phyloP scores from a whole-genome alignment of 1,139 yeast genomes.

The Scheffersomyces illinoinensis region DNA sequence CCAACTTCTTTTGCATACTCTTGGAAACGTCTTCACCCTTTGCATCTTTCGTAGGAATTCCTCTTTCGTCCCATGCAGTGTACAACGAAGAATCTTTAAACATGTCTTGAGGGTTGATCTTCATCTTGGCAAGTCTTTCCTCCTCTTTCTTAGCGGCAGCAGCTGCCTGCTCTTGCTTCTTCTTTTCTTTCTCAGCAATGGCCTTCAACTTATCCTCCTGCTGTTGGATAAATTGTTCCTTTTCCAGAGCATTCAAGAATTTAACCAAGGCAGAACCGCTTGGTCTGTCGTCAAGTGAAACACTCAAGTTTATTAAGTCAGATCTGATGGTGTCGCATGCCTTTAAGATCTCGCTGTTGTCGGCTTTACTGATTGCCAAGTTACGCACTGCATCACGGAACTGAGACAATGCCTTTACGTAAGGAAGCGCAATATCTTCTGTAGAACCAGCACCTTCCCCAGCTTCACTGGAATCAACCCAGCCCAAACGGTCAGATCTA shows the following conservation, averaged over 20 bases:
- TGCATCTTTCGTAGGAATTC: constrained; percentile 75
- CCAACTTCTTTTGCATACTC: constrained; percentile 78
- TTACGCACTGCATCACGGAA: constrained; percentile 82
- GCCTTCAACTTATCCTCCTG: constrained; percentile 63
- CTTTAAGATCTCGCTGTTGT: constrained; percentile 53
- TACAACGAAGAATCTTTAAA: constrained; percentile 60
- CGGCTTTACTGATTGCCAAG: constrained; percentile 67
- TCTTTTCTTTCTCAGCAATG: constrained; percentile 38
- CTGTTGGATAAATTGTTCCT: constrained; percentile 59
- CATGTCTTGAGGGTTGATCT: constrained; percentile 67
- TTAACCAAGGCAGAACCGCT: constrained; percentile 80
- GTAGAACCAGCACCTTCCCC: constrained; percentile 26
- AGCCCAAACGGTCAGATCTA: constrained; percentile 73
- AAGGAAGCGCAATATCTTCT: constrained; percentile 79
- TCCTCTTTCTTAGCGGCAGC: constrained; percentile 59
- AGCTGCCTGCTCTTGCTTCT: constrained; percentile 39
- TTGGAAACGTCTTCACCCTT: constrained; percentile 88
- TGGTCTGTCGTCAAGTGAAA: constrained; percentile 85
- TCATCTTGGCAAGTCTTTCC: constrained; percentile 70
- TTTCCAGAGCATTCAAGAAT: constrained; percentile 70
- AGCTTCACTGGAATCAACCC: constrained; percentile 51
- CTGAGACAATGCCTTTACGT: constrained; percentile 68
- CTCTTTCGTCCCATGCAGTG: constrained; percentile 80
- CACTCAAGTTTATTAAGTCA: constrained; percentile 72
- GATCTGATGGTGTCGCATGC: constrained; percentile 43